Percentiles rank a stretch among this genome's conserved stretches.
Evolutionary conservation across 768 basidiomycete species (phyloP).

Genomic region (Collybia nuda): DNA sequence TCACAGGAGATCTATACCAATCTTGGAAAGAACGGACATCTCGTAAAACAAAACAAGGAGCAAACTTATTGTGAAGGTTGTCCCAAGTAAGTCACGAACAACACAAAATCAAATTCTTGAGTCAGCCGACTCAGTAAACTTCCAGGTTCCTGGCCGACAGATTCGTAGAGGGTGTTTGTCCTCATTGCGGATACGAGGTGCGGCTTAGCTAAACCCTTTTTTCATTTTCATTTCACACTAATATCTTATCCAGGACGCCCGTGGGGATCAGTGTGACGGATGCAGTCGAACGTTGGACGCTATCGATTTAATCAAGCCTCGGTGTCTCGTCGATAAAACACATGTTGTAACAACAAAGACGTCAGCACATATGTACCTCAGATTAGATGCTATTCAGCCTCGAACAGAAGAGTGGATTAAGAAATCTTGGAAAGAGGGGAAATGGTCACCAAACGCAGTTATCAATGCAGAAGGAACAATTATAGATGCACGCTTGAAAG

Average conservation of each 20-base stretch:
- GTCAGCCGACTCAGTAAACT: neutral
- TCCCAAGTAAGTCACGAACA: slow-evolving; percentile 53
- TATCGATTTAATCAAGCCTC: slow-evolving; percentile 90
- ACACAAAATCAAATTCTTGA: neutral
- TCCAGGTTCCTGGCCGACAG: slow-evolving; percentile 91
- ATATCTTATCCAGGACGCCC: slow-evolving; percentile 66
- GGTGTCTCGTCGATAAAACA: slow-evolving; percentile 82
- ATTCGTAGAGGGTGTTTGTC: slow-evolving; percentile 97
- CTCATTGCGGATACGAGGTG: slow-evolving; percentile 86
- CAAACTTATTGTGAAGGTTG: slow-evolving; percentile 97
- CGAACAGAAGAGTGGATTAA: slow-evolving; percentile 87
- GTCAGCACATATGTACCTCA: slow-evolving; percentile 91
- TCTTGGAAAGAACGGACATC: slow-evolving; percentile 71
- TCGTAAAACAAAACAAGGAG: slow-evolving; percentile 83
- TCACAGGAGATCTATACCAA: slow-evolving; percentile 88
- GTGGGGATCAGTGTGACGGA: slow-evolving; percentile 97
- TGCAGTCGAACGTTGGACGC: slow-evolving; percentile 93
- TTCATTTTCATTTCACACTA: neutral
- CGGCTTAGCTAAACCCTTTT: neutral
- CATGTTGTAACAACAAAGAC: slow-evolving; percentile 75
- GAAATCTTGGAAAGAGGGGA: slow-evolving; percentile 72
- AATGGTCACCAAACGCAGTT: slow-evolving; percentile 92
- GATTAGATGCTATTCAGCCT: slow-evolving; percentile 80
- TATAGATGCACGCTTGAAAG: slow-evolving; percentile 84
- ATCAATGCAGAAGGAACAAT: slow-evolving; percentile 87